These are phyloP conservation scores for Testicularia cyperi DNA, from an alignment of 1,284 basidiomycete genomes.

Conservation along the genomic window DNA sequence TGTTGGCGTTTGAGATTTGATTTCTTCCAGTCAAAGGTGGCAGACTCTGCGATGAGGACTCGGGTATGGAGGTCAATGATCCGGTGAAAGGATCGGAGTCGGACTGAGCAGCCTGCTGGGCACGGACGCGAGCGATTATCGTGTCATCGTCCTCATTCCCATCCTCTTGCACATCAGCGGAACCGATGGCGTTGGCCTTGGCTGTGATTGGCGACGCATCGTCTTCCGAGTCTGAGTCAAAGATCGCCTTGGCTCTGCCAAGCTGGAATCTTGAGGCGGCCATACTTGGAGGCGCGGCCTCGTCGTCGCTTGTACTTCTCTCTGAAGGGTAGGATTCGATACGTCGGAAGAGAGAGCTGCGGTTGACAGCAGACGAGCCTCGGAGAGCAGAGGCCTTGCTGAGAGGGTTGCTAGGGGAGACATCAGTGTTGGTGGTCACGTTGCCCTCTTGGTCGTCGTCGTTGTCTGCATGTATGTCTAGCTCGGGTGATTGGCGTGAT, in stretches of 20 bases:
- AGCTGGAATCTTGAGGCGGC: constrained; percentile 23
- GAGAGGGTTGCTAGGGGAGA: constrained; percentile 21
- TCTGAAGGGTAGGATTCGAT: not conserved
- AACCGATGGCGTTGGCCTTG: too few species aligned
- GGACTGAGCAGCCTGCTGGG: constrained; percentile 7
- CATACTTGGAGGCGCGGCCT: not conserved
- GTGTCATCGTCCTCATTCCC: constrained; percentile 6
- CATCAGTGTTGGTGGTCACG: constrained; percentile 9
- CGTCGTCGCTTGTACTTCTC: not conserved
- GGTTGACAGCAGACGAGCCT: constrained; percentile 10
- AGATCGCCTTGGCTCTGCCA: constrained; percentile 23
- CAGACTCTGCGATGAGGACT: constrained; percentile 19
- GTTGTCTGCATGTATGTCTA: not conserved
- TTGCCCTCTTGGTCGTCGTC: constrained; percentile 6
- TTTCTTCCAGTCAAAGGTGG: too few species aligned
- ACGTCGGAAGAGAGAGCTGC: not conserved
- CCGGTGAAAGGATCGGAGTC: constrained; percentile 27
- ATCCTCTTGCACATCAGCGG: not conserved
- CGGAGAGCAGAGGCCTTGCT: too few species aligned
- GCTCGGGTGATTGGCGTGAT: too few species aligned
- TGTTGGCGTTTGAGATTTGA: constrained; percentile 1
- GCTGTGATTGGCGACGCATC: too few species aligned
- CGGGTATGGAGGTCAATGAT: constrained; percentile 16
- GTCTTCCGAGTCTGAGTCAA: constrained; percentile 26
- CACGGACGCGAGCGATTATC: constrained; percentile 22